Conservation (phyloP, 306 rosid genomes). For the Oxytropis ochrocephala region DNA sequence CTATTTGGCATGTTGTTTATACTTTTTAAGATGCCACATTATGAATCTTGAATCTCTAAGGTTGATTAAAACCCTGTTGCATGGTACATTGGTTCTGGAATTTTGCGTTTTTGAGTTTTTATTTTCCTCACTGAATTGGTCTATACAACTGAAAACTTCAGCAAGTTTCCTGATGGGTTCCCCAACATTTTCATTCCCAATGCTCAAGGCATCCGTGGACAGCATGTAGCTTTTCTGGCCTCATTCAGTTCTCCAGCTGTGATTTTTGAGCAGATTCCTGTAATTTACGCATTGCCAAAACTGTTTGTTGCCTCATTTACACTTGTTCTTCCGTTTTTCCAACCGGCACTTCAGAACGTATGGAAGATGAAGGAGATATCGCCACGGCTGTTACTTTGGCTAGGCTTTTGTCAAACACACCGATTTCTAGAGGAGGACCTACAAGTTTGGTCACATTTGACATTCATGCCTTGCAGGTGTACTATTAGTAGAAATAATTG, state of each 20-base stretch:
- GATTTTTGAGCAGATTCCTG: constrained; percentile 96
- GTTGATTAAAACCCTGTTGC: background rate
- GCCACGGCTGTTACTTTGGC: constrained; percentile 98
- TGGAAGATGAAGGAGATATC: constrained; percentile 99
- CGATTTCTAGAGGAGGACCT: constrained; percentile 97
- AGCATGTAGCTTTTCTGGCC: constrained; percentile 91
- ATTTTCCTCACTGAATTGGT: constrained; percentile 24
- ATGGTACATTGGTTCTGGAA: background rate
- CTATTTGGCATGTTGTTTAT: background rate
- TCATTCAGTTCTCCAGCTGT: constrained; percentile 89
- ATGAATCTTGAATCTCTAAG: background rate
- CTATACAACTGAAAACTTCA: constrained; percentile 32
- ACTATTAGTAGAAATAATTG: constrained; percentile 1
- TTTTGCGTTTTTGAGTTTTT: background rate
- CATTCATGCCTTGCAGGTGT: constrained; percentile 96
- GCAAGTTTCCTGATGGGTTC: constrained; percentile 96
- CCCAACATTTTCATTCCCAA: constrained; percentile 96
- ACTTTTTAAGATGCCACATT: background rate
- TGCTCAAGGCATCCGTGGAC: constrained; percentile 93
- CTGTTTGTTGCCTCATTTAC: constrained; percentile 81
- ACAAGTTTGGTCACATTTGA: constrained; percentile 91
- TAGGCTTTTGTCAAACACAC: constrained; percentile 82
- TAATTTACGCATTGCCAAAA: constrained; percentile 87
- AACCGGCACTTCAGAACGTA: constrained; percentile 89
- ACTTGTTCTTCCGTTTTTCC: constrained; percentile 94